Percentiles rank a stretch among this genome's conserved stretches.
These are phyloP conservation scores for Paracoccidioides lutzii DNA, from an alignment of 2,329 filamentous ascomycete genomes.

Conservation along the genomic window DNA sequence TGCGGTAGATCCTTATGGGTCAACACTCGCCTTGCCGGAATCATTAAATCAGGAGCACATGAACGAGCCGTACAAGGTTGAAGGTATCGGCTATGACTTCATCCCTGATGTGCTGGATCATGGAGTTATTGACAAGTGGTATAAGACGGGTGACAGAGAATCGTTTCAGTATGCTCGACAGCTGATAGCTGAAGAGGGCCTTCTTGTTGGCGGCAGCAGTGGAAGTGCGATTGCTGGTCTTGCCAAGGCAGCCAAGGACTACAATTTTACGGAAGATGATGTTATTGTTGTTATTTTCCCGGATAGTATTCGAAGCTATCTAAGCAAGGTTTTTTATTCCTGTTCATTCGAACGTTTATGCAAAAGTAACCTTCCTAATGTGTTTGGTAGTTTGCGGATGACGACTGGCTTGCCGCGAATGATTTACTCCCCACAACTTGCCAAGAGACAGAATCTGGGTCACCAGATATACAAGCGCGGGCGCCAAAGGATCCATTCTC, in stretches of 20 bases:
- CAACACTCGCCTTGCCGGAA: slow-evolving; percentile 74
- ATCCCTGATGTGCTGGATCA: slow-evolving; percentile 86
- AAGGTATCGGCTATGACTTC: slow-evolving; percentile 98
- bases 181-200: slow-evolving; percentile 84
- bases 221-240: slow-evolving; percentile 81
- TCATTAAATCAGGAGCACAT: slow-evolving; percentile 63
- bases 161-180: slow-evolving; percentile 83
- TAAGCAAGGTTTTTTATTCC: slow-evolving; percentile 57
- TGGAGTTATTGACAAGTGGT: slow-evolving; percentile 76
- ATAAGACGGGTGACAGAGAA: slow-evolving; percentile 90
- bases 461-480: slow-evolving; percentile 21
- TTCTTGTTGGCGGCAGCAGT: slow-evolving; percentile 85
- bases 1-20: slow-evolving; percentile 84
- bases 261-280: slow-evolving; percentile 67
- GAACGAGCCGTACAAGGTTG: slow-evolving; percentile 89
- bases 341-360: background rate
- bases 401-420: slow-evolving; percentile 97
- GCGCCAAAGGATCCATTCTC: slow-evolving; percentile 54
- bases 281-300: slow-evolving; percentile 83
- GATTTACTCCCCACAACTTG: slow-evolving; percentile 59
- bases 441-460: slow-evolving; percentile 26
- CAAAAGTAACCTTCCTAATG: no score
- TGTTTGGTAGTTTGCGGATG: slow-evolving; percentile 65
- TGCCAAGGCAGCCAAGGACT: slow-evolving; percentile 62
- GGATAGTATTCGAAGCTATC: slow-evolving; percentile 92